Evolutionary conservation across 108 stramenopile genomes (phyloP), one percentile per base, ranked within the genome.

Genomic region (Mediolabrus comicus): DNA sequence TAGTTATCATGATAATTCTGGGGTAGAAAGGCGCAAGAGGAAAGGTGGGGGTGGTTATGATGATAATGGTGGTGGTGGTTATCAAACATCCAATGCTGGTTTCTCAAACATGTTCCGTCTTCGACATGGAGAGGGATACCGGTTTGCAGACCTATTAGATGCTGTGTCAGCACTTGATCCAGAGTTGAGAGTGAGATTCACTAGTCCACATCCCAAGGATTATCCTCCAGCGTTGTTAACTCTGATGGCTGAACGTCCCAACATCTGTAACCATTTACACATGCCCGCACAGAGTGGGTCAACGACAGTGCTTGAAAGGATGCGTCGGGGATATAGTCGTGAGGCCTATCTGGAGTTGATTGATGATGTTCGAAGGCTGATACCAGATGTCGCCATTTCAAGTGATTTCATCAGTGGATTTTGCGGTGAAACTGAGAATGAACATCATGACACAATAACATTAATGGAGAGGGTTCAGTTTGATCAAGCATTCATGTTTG

Each of bases 151-250:
- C 75, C 89, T 99, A 9, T 84, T 99, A 27, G 95, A 84, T 27
- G 77, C 86, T 0, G 88, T 98, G 3, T 79, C 89, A 22, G 77
- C 79, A 38, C 83, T 96, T 3, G 95, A 91, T n/a, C 94, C 96
- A 0, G 96, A 98, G 67, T 62, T 98, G 9, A 85, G 98, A 6
- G 85, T 99, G 1, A 94, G 99, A 33, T 99, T 98, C 75, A 99
- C 99, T 7, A 92, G 90, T 9, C 98, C 99, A 1, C 99, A 99
- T 63, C 99, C 99, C 28, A 99, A 99, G 67, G 99, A 99, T 71
- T 99, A 98, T 75, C 97, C 99, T 19, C 72, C 83, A 0, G 84
- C 83, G 30, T 65, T 99, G 14, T 67, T 99, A 28, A 59, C 87
- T 19, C 79, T 94, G 36, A 97, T 99, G 85, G 89, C 95, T n/a